Evolutionary conservation across 176 grass and related monocot genomes (phyloP).

Genomic region (Chrysopogon serrulatus): DNA sequence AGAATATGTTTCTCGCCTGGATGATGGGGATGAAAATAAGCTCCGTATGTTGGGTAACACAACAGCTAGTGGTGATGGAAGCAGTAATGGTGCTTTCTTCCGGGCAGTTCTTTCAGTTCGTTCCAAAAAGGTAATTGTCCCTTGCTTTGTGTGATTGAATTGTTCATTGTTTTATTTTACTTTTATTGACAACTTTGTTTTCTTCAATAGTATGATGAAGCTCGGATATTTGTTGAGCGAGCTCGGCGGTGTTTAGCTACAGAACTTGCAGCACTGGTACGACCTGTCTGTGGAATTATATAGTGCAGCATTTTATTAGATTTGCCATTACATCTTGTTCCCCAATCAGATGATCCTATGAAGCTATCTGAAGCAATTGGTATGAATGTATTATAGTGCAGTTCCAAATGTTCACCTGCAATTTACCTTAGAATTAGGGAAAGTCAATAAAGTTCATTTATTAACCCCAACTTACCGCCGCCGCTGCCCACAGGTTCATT

Average conservation of each 20-base stretch:
- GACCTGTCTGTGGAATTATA: neutral
- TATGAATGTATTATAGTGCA: neutral
- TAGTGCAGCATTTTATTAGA: neutral
- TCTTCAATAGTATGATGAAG: conserved; percentile 80
- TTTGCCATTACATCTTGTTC: neutral
- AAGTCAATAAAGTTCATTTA: neutral
- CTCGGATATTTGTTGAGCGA: conserved; percentile 72
- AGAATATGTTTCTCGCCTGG: conserved; percentile 89
- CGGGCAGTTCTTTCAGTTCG: conserved; percentile 90
- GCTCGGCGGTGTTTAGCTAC: conserved; percentile 96
- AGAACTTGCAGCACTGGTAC: conserved; percentile 93
- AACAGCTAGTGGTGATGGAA: conserved; percentile 90
- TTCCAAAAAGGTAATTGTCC: conserved; percentile 58
- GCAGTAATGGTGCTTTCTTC: conserved; percentile 98
- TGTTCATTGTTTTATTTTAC: conserved; percentile 13
- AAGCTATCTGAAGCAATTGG: neutral
- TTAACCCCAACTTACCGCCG: neutral
- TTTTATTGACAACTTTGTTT: conserved; percentile 8
- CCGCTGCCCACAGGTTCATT: too few relatives aligned
- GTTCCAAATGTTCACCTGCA: neutral
- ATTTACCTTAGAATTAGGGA: neutral
- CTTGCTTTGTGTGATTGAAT: conserved; percentile 1
- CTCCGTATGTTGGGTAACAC: conserved; percentile 81
- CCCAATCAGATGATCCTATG: neutral
- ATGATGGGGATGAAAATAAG: conserved; percentile 90